These are phyloP conservation scores for Trifolium repens DNA, from an alignment of 306 rosid species.

Conservation along the genomic window DNA sequence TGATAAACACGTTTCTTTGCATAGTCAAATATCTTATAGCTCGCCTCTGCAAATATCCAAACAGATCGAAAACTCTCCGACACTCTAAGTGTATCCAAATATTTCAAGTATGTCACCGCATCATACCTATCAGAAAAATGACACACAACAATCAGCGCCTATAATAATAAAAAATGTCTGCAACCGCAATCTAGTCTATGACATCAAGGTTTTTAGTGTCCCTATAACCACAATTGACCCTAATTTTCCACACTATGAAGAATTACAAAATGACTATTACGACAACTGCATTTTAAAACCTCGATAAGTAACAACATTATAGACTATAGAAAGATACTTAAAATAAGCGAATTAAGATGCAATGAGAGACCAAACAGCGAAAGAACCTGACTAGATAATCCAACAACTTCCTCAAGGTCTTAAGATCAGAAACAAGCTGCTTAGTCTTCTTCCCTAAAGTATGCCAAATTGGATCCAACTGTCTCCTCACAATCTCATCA, in stretches of 20 bases:
- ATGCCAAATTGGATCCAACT: slow-evolving; percentile 98
- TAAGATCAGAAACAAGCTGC: slow-evolving; percentile 90
- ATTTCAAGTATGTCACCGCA: slow-evolving; percentile 90
- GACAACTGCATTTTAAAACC: background rate
- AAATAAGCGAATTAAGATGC: background rate
- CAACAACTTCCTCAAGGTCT: slow-evolving; percentile 86
- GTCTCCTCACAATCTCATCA: slow-evolving; percentile 94
- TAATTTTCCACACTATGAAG: background rate
- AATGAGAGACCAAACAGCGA: background rate
- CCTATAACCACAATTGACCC: background rate
- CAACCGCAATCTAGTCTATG: background rate
- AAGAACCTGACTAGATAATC: slow-evolving; percentile 77
- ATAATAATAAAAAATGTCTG: background rate
- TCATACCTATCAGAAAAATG: slow-evolving; percentile 70
- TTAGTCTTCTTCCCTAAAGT: slow-evolving; percentile 89
- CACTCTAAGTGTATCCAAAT: slow-evolving; percentile 89
- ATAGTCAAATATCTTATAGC: slow-evolving; percentile 87
- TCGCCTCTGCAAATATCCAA: slow-evolving; percentile 98
- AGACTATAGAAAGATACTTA: background rate
- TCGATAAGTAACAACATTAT: background rate
- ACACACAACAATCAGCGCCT: slow-evolving; percentile 43
- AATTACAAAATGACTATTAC: background rate
- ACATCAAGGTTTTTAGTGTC: background rate
- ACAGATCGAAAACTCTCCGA: slow-evolving; percentile 94
- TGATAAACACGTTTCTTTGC: slow-evolving; percentile 93